Percentiles rank a stretch among this genome's conserved stretches.
phyloP scores from a whole-genome alignment of 169 alveolate species.

The Babesia ovata region DNA sequence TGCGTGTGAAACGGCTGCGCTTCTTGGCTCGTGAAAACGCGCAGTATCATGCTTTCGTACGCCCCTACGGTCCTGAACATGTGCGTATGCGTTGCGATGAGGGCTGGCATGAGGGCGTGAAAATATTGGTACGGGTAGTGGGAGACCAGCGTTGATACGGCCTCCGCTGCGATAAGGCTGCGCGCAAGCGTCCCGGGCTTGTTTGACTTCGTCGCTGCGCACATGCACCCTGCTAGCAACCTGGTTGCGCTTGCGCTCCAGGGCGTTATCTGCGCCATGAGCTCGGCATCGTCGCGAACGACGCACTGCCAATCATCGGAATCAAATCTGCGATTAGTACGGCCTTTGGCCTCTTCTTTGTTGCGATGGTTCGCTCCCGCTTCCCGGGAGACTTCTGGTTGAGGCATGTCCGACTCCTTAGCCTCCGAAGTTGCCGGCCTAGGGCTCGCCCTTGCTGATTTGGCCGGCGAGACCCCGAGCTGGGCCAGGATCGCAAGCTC shows the following conservation, averaged over 20 bases:
- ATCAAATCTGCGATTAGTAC: slow-evolving; percentile 7
- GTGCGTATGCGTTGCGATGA: slow-evolving; percentile 31
- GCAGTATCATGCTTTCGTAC: slow-evolving; percentile 38
- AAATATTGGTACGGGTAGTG: slow-evolving; percentile 36
- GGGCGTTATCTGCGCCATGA: slow-evolving; percentile 11
- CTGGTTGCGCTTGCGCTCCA: slow-evolving; percentile 23
- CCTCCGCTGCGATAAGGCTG: slow-evolving; percentile 50
- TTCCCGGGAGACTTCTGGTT: not conserved
- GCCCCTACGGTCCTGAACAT: slow-evolving; percentile 6
- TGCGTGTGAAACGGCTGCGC: slow-evolving; percentile 20
- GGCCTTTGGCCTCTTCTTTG: not conserved
- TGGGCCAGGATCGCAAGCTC: slow-evolving; percentile 27
- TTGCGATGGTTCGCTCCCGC: not conserved
- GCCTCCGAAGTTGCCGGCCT: not conserved
- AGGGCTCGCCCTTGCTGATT: not conserved
- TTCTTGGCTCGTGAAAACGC: slow-evolving; percentile 33
- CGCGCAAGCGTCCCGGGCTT: slow-evolving; percentile 7
- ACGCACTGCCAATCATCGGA: slow-evolving; percentile 18
- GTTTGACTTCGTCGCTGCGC: slow-evolving; percentile 20
- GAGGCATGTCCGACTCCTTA: not conserved
- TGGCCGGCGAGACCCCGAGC: slow-evolving; percentile 24
- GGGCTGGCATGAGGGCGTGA: slow-evolving; percentile 7
- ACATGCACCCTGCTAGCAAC: slow-evolving; percentile 9
- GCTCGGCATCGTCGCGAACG: slow-evolving; percentile 2
- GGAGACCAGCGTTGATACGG: slow-evolving; percentile 33